Percentiles rank a stretch among this genome's conserved stretches.
Evolutionary conservation across 495 filamentous ascomycete species (phyloP).

Genomic region (Aspergillus ostianus): DNA sequence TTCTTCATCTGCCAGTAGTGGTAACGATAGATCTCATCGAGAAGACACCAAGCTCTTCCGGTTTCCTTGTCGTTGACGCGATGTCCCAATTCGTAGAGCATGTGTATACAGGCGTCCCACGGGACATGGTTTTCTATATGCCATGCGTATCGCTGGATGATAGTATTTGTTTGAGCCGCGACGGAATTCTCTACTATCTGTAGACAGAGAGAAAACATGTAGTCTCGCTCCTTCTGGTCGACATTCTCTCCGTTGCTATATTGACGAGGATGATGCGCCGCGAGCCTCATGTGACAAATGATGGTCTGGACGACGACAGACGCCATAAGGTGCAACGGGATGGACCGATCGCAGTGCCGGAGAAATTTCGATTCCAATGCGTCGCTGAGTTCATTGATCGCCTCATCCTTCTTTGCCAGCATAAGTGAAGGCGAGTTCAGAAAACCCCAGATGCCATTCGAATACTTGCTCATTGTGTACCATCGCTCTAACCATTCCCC

Average conservation of each 20-base stretch:
- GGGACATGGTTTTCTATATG: conserved; percentile 40
- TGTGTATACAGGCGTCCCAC: conserved; percentile 42
- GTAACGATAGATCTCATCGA: conserved; percentile 30
- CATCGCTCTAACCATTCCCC: conserved; percentile 41
- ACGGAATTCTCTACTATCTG: conserved; percentile 37
- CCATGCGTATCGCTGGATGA: conserved; percentile 33
- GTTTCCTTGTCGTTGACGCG: conserved; percentile 30
- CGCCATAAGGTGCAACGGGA: conserved; percentile 59
- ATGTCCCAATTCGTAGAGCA: conserved; percentile 39
- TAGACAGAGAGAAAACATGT: conserved; percentile 37
- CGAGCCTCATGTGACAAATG: conserved; percentile 33
- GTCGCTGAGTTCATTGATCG: conserved; percentile 35
- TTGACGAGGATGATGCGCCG: conserved; percentile 44
- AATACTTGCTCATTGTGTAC: conserved; percentile 19
- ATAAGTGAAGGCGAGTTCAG: conserved; percentile 32
- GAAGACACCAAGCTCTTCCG: conserved; percentile 31
- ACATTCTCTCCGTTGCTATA: conserved; percentile 30
- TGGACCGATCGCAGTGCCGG: conserved; percentile 56
- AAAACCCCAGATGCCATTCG: conserved; percentile 35
- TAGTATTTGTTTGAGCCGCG: conserved; percentile 23
- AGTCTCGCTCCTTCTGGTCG: conserved; percentile 34
- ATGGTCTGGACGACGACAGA: conserved; percentile 42
- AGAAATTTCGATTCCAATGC: conserved; percentile 46
- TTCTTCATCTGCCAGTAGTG: conserved; percentile 24
- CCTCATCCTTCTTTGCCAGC: conserved; percentile 46